Percentiles rank a stretch among this genome's conserved stretches.
These are phyloP conservation scores for Collariella sp. DNA, from an alignment of 495 filamentous ascomycete genomes.

Conservation along the genomic window DNA sequence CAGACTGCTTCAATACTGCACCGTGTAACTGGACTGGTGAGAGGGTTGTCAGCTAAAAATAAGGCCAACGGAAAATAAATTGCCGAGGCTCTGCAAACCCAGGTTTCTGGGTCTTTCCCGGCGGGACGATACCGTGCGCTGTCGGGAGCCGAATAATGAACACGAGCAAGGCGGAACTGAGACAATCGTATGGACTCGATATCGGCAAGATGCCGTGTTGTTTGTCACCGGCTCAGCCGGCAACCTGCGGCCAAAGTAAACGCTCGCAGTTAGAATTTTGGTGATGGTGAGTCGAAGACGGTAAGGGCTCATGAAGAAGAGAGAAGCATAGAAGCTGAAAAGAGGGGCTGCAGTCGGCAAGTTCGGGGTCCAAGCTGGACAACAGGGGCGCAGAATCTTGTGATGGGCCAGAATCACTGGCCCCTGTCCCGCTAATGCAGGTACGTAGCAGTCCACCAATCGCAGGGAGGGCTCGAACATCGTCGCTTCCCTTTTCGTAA, in stretches of 20 bases:
- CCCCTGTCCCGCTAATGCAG: constrained; percentile 1
- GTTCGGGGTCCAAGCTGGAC: not conserved
- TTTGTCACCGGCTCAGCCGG: too few species aligned
- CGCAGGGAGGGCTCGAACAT: not conserved
- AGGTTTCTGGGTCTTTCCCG: not conserved
- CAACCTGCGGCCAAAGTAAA: too few species aligned
- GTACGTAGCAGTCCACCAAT: not conserved
- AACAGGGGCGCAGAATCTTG: not conserved
- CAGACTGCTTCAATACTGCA: constrained; percentile 3
- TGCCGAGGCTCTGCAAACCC: not conserved
- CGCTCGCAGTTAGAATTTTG: too few species aligned
- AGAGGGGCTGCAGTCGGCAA: not conserved
- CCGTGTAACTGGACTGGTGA: not conserved
- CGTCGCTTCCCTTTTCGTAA: not conserved
- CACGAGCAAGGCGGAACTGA: too few species aligned
- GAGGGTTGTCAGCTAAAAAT: not conserved
- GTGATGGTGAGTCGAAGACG: too few species aligned
- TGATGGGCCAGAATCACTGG: not conserved
- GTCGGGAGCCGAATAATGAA: not conserved
- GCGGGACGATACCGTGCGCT: too few species aligned
- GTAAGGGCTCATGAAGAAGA: not conserved
- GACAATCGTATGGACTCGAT: too few species aligned
- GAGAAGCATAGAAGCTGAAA: not conserved
- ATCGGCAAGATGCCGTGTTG: too few species aligned
- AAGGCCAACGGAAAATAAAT: not conserved